Evolutionary conservation across 164 flowering plant genomes (phyloP), one percentile per base, ranked within the genome.

Genomic region (Aristolochia fimbriata): DNA sequence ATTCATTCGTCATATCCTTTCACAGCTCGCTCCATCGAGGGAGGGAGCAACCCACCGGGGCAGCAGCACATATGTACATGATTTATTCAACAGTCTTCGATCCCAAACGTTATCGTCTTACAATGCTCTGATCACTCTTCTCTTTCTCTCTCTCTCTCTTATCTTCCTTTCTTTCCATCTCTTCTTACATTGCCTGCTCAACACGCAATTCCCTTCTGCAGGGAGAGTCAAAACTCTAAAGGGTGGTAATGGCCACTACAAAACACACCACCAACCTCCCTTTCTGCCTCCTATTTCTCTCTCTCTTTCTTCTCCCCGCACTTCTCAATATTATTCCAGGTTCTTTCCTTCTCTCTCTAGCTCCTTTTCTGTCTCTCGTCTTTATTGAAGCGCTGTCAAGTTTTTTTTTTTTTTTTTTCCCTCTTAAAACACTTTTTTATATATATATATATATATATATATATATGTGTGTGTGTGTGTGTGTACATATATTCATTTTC

Each of bases 271-370:
- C 48, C 54, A 37, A 46, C 65, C 25, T 52, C 24, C 15, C 53
- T 51, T 51, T 56, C 62, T 37, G 24, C 51, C 61, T 70, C 55
- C 58, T 73, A 58, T 48, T 62, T 69, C 56, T 73, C 60, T 48
- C 60, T 69, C 56, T 65, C 74, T 31, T 55, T 25, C 51, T 69
- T 53, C 21, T 70, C 47, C 15, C 57, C 50, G 64, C 62, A 33
- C 19, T 58, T 50, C 23, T 62, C 24, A n/a, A n/a, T n/a, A n/a
- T n/a, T n/a, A 50, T 57, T 33, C 67, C 67, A 77, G 80, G 80
- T 37, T 46, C 54, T 31, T 24, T 49, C 47, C 4, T 22, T 16
- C 21, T 27, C 37, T 33, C 0, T 14, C 21, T 16, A 6, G 15
- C 19, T 31, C 31, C 46, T 17, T 57, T 15, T 15, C 47, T 17